Conservation (phyloP, 768 basidiomycete species). For the Brasilioporus rufonigricans region DNA sequence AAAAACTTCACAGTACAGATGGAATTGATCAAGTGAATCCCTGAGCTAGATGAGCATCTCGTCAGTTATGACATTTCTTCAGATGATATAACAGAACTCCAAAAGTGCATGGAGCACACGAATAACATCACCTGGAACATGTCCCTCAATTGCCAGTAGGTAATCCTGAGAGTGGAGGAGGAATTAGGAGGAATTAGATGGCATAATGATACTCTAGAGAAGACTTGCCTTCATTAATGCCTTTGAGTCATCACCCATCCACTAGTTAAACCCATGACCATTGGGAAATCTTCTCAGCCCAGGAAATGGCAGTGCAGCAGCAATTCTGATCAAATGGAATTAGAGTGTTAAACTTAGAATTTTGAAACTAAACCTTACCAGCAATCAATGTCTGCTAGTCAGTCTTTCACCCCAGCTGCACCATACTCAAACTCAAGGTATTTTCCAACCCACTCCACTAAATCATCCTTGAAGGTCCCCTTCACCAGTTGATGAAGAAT, state of each 20-base stretch:
- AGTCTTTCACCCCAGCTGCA: conserved; percentile 9
- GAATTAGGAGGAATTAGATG: no score
- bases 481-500: conserved; percentile 35
- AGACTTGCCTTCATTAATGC: background rate
- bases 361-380: conserved; percentile 4
- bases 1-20: background rate
- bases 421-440: conserved; percentile 20
- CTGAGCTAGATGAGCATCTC: background rate
- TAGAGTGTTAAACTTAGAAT: background rate
- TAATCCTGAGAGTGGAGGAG: no score
- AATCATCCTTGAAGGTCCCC: conserved; percentile 36
- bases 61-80: background rate
- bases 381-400: conserved; percentile 32
- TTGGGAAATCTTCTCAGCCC: background rate
- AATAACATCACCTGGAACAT: background rate
- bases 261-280: background rate
- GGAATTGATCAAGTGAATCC: background rate
- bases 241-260: background rate
- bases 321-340: background rate
- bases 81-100: background rate
- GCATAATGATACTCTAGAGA: no score
- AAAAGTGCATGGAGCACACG: background rate
- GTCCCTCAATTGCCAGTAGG: background rate
- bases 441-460: conserved; percentile 31
- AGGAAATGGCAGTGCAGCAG: background rate